Conservation (phyloP, 2,329 filamentous ascomycete genomes). For the Colletotrichum limetticola region DNA sequence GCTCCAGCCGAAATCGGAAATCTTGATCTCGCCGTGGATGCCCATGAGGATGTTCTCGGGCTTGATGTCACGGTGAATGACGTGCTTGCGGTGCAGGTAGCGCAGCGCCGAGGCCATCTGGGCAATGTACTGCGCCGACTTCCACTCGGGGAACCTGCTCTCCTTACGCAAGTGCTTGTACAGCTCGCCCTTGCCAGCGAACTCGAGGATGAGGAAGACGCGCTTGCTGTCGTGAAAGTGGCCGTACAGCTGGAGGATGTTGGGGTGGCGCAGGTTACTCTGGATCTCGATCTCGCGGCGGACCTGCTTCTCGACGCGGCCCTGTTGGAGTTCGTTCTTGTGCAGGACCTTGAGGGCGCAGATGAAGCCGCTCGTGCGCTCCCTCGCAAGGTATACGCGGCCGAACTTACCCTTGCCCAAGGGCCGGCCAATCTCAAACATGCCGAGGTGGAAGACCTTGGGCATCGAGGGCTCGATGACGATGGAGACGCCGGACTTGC, state of each 20-base stretch:
- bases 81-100: slow-evolving; percentile 95
- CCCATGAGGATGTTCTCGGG: slow-evolving; percentile 97
- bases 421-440: slow-evolving; percentile 92
- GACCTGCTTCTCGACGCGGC: slow-evolving; percentile 85
- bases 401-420: slow-evolving; percentile 91
- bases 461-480: slow-evolving; percentile 66
- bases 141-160: slow-evolving; percentile 84
- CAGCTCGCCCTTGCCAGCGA: slow-evolving; percentile 85
- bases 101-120: slow-evolving; percentile 91
- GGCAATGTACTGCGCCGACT: slow-evolving; percentile 86
- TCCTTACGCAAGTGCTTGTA: slow-evolving; percentile 88
- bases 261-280: slow-evolving; percentile 86
- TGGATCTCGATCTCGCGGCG: slow-evolving; percentile 91
- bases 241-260: slow-evolving; percentile 84
- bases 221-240: slow-evolving; percentile 92
- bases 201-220: slow-evolving; percentile 88
- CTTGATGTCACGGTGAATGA: slow-evolving; percentile 98
- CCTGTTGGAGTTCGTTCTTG: slow-evolving; percentile 84
- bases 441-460: slow-evolving; percentile 85
- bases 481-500: slow-evolving; percentile 59
- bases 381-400: slow-evolving; percentile 85
- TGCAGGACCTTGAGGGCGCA: slow-evolving; percentile 89
- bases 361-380: slow-evolving; percentile 82
- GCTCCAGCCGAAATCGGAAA: slow-evolving; percentile 98
- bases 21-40: slow-evolving; percentile 97